These are phyloP conservation scores for Sanghuangporus sanghuang DNA, from an alignment of 1,284 basidiomycete genomes.

Conservation along the genomic window DNA sequence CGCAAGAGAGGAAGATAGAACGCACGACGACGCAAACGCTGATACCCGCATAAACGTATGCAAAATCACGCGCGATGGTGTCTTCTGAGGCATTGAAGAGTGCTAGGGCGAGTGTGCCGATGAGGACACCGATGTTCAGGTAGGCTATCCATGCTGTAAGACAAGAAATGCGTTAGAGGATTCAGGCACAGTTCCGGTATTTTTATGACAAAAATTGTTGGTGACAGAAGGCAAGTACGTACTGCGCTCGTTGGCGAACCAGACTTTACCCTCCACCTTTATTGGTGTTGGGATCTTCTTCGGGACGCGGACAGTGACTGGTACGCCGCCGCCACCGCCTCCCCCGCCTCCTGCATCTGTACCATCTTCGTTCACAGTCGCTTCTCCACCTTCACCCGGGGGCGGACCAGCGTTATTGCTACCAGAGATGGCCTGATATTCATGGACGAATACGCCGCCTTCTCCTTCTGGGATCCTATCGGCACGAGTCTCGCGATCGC, in stretches of 20 bases:
- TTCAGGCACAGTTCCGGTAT: constrained; percentile 5
- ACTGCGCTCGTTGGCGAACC: constrained; percentile 99
- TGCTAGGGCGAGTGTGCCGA: constrained; percentile 83
- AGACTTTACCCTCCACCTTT: constrained; percentile 95
- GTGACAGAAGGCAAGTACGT: constrained; percentile 21
- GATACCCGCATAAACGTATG: constrained; percentile 81
- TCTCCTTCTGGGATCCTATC: constrained; percentile 64
- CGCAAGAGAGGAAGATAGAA: neutral
- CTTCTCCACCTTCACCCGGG: neutral
- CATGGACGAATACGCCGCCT: constrained; percentile 36
- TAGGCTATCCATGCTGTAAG: constrained; percentile 83
- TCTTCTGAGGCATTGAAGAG: constrained; percentile 86
- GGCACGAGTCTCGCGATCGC: constrained; percentile 58
- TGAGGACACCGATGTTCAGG: constrained; percentile 80
- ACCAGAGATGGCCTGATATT: constrained; percentile 60
- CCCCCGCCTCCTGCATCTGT: neutral
- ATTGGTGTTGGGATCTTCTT: constrained; percentile 89
- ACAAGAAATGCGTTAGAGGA: neutral
- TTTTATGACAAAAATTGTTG: neutral
- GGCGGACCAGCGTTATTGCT: constrained; percentile 28
- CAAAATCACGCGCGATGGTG: constrained; percentile 70
- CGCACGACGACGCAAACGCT: constrained; percentile 59
- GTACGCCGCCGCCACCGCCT: constrained; percentile 26
- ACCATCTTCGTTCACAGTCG: neutral
- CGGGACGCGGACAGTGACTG: constrained; percentile 62